Base-by-base conservation (phyloP, 2,329 filamentous ascomycete species). In the Microsporum audouinii region DNA sequence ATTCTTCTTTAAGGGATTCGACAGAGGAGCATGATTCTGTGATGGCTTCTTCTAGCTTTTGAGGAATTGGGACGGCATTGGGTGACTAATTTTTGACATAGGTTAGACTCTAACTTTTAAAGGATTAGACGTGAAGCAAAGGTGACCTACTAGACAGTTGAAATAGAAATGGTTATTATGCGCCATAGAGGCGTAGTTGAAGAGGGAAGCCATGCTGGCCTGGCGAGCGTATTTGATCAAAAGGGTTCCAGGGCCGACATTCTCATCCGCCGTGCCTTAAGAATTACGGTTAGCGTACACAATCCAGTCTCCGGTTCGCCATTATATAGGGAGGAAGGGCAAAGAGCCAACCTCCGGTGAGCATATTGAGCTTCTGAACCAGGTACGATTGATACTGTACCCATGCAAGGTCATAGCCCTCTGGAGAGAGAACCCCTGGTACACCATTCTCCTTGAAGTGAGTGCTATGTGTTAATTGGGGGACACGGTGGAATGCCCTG, bases 181-280 rank as follows among this genome's bases (percentile, higher is more conserved):
- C 61, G 90, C 89, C 88, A 95, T 95, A 68, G 89, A 95, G 74
- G 94, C 94, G 74, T 95, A 84, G 82, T 97, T 99, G 85, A 99
- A 99, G 72, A 87, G 79, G 68, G 86, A 81, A 47, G 94, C 94
- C 65, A 83, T 80, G 67, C 81, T 80, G 51, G 92, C 87, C 70
- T 94, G 84, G 74, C 91, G 89, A 63, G 92, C 88, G 62, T 87
- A 87, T 70, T 84, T 80, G 70, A 92, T 80, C 70, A 88, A 76
- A 70, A 96, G 85, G 55, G 84, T 79, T 74, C 88, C 85, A 63
- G 84, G 75, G 58, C 81, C 77, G 66, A 81, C 77, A 71, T 83
- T 76, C 66, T 86, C 86, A 69, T 83, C 81, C 17, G 84, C 78
- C 66, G 83, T 87, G 67, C 83, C 88, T 90, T 66, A 59, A 57